A percentile compares a stretch with the other conserved stretches of the same genome.
Evolutionary conservation across 2,329 filamentous ascomycete genomes (phyloP).

Genomic region (Zopfia rhizophila): DNA sequence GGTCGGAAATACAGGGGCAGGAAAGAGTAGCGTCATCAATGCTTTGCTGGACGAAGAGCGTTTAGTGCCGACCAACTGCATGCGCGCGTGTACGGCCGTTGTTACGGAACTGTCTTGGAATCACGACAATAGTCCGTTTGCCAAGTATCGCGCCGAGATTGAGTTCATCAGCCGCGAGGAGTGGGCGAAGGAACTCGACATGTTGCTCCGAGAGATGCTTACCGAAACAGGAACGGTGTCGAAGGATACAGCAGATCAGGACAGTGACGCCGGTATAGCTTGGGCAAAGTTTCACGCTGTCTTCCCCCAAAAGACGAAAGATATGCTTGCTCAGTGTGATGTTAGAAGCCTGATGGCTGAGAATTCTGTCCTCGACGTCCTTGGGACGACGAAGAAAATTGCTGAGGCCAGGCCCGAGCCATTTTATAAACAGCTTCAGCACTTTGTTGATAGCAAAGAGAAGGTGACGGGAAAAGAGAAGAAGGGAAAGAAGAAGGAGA

Average conservation of each 20-base stretch:
- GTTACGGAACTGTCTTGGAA: slow-evolving; percentile 71
- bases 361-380: slow-evolving; percentile 51
- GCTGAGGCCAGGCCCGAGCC: slow-evolving; percentile 43
- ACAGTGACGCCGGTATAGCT: slow-evolving; percentile 61
- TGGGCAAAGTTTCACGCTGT: slow-evolving; percentile 64
- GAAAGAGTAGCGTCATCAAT: slow-evolving; percentile 72
- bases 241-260: slow-evolving; percentile 51
- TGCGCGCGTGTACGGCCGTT: slow-evolving; percentile 70
- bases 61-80: slow-evolving; percentile 66
- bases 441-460: slow-evolving; percentile 67
- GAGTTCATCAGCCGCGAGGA: slow-evolving; percentile 65
- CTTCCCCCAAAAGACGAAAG: slow-evolving; percentile 56
- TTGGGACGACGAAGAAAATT: slow-evolving; percentile 60
- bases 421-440: slow-evolving; percentile 61
- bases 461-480: slow-evolving; percentile 50
- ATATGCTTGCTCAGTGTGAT: slow-evolving; percentile 49
- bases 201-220: slow-evolving; percentile 61
- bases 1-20: slow-evolving; percentile 69
- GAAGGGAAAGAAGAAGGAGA: slow-evolving; percentile 43
- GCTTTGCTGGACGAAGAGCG: slow-evolving; percentile 70
- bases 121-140: slow-evolving; percentile 47
- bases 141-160: slow-evolving; percentile 65
- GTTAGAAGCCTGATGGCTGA: slow-evolving; percentile 57
- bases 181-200: slow-evolving; percentile 64
- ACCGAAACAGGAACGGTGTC: slow-evolving; percentile 53